phyloP scores from a whole-genome alignment of 768 basidiomycete species.

The Cubamyces sp. region DNA sequence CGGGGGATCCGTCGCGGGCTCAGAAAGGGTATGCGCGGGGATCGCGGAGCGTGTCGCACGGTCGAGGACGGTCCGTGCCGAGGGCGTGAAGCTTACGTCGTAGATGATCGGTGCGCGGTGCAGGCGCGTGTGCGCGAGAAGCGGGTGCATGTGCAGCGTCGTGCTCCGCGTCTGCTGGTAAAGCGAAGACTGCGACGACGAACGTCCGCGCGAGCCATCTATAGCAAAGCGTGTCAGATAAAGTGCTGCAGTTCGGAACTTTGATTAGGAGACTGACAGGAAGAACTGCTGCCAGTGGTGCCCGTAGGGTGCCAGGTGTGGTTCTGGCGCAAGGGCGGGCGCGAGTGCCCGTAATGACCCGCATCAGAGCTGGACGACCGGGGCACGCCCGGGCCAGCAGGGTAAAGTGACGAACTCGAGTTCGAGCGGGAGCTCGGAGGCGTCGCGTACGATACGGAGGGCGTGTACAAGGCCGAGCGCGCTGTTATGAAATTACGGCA shows the following conservation, averaged over 20 bases:
- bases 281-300: slow-evolving; percentile 40
- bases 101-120: slow-evolving; percentile 66
- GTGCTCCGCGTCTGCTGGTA: slow-evolving; percentile 37
- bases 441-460: slow-evolving; percentile 32
- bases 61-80: slow-evolving; percentile 60
- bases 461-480: slow-evolving; percentile 30
- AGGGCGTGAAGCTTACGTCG: slow-evolving; percentile 60
- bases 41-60: slow-evolving; percentile 56
- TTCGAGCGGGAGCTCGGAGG: slow-evolving; percentile 54
- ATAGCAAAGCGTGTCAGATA: slow-evolving; percentile 5
- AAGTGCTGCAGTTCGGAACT: not conserved
- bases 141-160: slow-evolving; percentile 63
- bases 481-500: slow-evolving; percentile 14
- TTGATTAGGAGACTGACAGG: slow-evolving; percentile 42
- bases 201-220: slow-evolving; percentile 34
- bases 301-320: slow-evolving; percentile 50
- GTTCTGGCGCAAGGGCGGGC: slow-evolving; percentile 52
- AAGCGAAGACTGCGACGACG: slow-evolving; percentile 27
- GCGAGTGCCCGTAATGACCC: slow-evolving; percentile 43
- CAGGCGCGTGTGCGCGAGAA: slow-evolving; percentile 58
- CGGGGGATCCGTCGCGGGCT: slow-evolving; percentile 69
- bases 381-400: slow-evolving; percentile 39
- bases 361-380: slow-evolving; percentile 40
- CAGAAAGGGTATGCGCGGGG: slow-evolving; percentile 56
- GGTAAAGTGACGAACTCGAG: slow-evolving; percentile 53